phyloP scores from a whole-genome alignment of 345 rosid genomes.

The Populus nigra region DNA sequence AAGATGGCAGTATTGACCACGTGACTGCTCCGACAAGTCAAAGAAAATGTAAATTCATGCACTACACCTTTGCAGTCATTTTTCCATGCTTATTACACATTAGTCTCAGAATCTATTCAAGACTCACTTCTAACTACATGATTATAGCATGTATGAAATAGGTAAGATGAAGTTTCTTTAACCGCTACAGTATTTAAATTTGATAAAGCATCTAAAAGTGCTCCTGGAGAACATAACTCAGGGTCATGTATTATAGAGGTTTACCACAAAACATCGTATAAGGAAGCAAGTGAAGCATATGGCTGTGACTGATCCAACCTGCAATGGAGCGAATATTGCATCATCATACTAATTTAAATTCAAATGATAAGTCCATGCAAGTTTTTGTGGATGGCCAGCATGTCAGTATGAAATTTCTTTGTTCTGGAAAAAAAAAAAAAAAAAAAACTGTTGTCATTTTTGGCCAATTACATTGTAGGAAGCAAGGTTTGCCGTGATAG shows the following conservation, averaged over 20 bases:
- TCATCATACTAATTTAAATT: constrained; percentile 8
- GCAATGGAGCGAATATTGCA: constrained; percentile 23
- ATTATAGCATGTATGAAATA: background rate
- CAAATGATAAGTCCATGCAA: background rate
- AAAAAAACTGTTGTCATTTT: background rate
- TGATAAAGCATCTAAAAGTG: background rate
- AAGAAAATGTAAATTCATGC: background rate
- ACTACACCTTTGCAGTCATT: background rate
- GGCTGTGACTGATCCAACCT: constrained; percentile 99
- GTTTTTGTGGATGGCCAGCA: background rate
- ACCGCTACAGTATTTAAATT: background rate
- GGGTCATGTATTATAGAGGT: background rate
- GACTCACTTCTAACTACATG: background rate
- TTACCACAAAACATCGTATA: constrained; percentile 87
- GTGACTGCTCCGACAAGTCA: background rate
- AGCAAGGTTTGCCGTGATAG: background rate
- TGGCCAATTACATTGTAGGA: background rate
- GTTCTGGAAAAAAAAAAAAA: no score
- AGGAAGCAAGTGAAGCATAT: constrained; percentile 97
- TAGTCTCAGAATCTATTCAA: background rate
- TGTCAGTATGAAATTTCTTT: background rate
- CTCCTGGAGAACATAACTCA: background rate
- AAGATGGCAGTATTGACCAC: background rate
- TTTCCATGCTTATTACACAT: background rate
- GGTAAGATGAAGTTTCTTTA: background rate